Evolutionary conservation across 2,329 filamentous ascomycete species (phyloP), one percentile per base, ranked within the genome.

Genomic region (Geoglossum cookeanum): DNA sequence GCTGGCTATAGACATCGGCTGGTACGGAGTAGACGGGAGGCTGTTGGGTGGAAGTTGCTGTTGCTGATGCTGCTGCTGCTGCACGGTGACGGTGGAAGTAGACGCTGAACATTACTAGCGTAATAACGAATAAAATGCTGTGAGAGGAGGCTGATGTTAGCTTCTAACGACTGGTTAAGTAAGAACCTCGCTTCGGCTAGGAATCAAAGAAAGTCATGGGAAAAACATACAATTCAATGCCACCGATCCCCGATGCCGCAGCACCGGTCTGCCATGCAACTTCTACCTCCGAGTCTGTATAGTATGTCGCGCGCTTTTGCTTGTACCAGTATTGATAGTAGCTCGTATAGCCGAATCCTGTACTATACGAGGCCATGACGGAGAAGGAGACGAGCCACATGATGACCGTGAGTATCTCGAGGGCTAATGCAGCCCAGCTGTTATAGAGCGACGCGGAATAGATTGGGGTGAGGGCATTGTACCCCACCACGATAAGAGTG

Each of bases 241-340:
- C 49, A 9, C 30, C 49, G 9, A 53, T 32, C 2, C 49, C 49
- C 15, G 49, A 27, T 3, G 30, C 49, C 32, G 49, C 54, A 8
- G 54, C 54, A 55, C 54, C 54, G 6, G 54, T 55, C 54, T 55
- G 54, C 35, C 22, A 55, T 3, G 54, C 54, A 7, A 30, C 22
- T 15, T 22, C 30, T 7, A 53, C 3, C 3, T 17, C 11, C 8
- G 13, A 17, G 30, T 17, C 8, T 32, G 30, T 35, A 5, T 4
- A 11, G 3, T 7, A 52, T 32, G 48, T 22, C 22, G 22, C 13
- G 22, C 15, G 29, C 5, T n/a, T 33, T 3, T 33, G 6, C 6
- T 32, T 53, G 29, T 53, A 53, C 13, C 37, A 37, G 30, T 22
- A 22, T 5, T 13, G 6, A 32, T 51, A 51, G 22, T 37, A 37